Evolutionary conservation across 2,329 filamentous ascomycete genomes (phyloP).

Genomic region (Escovopsis weberi): DNA sequence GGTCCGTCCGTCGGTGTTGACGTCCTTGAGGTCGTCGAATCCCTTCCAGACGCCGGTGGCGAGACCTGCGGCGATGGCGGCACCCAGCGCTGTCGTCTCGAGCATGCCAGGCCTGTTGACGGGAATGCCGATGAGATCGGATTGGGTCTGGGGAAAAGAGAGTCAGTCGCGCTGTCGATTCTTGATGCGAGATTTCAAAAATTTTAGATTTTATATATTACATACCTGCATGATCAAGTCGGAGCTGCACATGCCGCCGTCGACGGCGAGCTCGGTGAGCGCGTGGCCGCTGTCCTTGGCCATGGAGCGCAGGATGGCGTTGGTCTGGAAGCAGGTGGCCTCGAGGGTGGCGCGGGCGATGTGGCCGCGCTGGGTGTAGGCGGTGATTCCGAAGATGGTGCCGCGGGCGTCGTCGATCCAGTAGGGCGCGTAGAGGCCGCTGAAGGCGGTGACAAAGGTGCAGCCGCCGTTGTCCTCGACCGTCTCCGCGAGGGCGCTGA

Average conservation of each 20-base stretch:
- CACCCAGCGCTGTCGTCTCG: constrained; percentile 69
- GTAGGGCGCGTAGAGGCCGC: constrained; percentile 68
- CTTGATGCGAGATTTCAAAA: too few relatives aligned
- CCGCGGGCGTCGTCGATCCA: constrained; percentile 75
- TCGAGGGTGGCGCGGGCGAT: constrained; percentile 69
- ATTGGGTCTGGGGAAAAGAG: constrained; percentile 44
- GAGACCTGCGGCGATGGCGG: constrained; percentile 71
- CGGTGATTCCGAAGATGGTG: constrained; percentile 65
- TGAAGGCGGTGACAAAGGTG: constrained; percentile 68
- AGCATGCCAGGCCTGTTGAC: constrained; percentile 69
- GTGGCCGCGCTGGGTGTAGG: constrained; percentile 62
- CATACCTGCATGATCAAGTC: constrained; percentile 59
- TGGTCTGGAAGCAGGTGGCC: constrained; percentile 72
- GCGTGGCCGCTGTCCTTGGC: constrained; percentile 64
- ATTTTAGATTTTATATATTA: constrained; percentile 4
- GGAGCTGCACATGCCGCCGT: constrained; percentile 71
- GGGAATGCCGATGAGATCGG: constrained; percentile 66
- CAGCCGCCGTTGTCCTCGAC: constrained; percentile 58
- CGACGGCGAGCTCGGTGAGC: constrained; percentile 61
- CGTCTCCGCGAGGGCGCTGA: constrained; percentile 31
- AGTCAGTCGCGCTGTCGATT: constrained; percentile 4
- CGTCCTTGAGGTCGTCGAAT: constrained; percentile 55
- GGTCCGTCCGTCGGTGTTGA: constrained; percentile 55
- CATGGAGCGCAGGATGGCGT: constrained; percentile 70
- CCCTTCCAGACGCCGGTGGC: constrained; percentile 61